Conservation (phyloP, 257 asterid genomes). For the Ehretia macrophylla region DNA sequence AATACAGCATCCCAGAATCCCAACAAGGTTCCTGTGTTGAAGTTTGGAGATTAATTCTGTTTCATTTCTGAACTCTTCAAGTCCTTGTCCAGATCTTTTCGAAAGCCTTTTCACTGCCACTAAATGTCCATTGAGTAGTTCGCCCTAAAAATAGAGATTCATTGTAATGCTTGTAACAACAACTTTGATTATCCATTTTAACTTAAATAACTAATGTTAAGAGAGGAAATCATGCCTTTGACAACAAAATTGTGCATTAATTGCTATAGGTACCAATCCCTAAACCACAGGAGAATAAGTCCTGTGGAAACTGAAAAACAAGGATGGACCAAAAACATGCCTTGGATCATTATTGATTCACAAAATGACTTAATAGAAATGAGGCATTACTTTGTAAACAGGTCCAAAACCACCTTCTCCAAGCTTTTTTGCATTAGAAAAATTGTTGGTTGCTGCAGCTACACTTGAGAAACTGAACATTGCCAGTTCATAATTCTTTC, state of each 20-base stretch:
- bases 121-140: not conserved
- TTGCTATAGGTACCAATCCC: too few species aligned
- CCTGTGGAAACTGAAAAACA: too few species aligned
- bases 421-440: conserved; percentile 22
- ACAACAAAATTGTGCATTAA: too few species aligned
- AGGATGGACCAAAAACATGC: not conserved
- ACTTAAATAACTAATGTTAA: too few species aligned
- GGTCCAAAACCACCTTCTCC: conserved; percentile 45
- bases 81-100: not conserved
- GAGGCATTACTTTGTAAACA: conserved; percentile 26
- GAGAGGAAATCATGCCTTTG: too few species aligned
- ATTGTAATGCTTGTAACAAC: too few species aligned
- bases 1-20: not conserved
- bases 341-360: too few species aligned
- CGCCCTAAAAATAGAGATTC: not conserved
- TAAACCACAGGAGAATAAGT: too few species aligned
- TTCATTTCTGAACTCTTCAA: not conserved
- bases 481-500: conserved; percentile 10
- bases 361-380: too few species aligned
- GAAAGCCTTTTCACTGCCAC: not conserved
- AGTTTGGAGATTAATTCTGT: not conserved
- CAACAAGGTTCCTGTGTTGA: not conserved
- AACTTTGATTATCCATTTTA: too few species aligned
- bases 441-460: conserved; percentile 17
- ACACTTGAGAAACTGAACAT: conserved; percentile 19